Base-by-base conservation (phyloP, 2,329 filamentous ascomycete genomes). In the Lasiodiplodia theobromae region DNA sequence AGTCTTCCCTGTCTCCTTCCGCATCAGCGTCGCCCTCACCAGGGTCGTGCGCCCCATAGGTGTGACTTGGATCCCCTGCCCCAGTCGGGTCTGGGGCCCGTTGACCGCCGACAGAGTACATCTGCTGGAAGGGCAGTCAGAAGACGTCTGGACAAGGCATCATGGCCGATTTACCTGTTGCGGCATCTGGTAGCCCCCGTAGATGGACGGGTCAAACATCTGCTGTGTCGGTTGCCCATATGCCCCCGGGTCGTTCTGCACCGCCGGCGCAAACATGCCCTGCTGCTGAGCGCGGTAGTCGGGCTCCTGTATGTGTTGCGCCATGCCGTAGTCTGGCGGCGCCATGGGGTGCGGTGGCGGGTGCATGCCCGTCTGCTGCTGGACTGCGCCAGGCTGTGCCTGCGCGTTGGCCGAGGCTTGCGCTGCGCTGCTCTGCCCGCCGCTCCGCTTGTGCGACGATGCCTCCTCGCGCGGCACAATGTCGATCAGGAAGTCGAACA, bases 401-500 rank as follows among this genome's bases (percentile, higher is more conserved):
- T 74, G 53, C 81, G 83, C 76, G 87, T 78, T 71, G 67, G 78
- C 77, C 68, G 77, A 74, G 14, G 80, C 76, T 67, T 80, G 73
- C 74, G 83, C 70, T 72, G 75, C 67, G 68, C 73, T 78, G 69
- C 71, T 73, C 71, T 76, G 77, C 56, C 74, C 81, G 71, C 62
- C 74, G 69, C 73, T 77, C 66, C 94, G 87, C 83, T 97, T 97
- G 51, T 94, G 93, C 25, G 91, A 89, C 11, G 92, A 87, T 44
- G 95, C 94, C 80, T 99, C 96, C 80, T 99, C 96, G 65, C 96
- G 91, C 3, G 96, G 96, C 6, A 99, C 96, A 71, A 99, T 99
- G 78, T 99, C 96, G 78, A 99, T 99, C 69, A 99, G 86, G 82
- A 99, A 99, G 83, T 99, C 96, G 80, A 99, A 99, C 96, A 99